A percentile compares a stretch with the other conserved stretches of the same genome.
These are phyloP conservation scores for Ustilago esculenta DNA, from an alignment of 1,284 basidiomycete species.

Conservation along the genomic window DNA sequence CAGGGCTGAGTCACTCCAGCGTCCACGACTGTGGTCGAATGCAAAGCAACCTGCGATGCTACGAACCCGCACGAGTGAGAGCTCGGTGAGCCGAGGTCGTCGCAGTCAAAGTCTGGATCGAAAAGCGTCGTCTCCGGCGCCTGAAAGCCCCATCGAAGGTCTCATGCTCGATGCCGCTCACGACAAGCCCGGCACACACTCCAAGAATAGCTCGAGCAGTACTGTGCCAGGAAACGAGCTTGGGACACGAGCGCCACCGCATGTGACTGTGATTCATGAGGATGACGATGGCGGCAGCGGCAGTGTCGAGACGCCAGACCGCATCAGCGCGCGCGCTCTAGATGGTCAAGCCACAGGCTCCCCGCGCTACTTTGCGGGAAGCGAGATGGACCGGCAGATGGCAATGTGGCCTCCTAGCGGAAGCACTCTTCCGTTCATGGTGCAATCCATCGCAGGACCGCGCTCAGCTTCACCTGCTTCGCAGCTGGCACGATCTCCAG, in stretches of 20 bases:
- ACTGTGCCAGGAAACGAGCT: conserved; percentile 17
- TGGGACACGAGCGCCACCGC: conserved; percentile 14
- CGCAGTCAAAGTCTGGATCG: conserved; percentile 29
- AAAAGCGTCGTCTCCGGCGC: conserved; percentile 12
- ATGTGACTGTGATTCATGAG: conserved; percentile 35
- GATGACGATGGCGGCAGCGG: conserved; percentile 19
- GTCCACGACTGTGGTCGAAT: conserved; percentile 35
- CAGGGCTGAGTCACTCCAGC: conserved; percentile 19
- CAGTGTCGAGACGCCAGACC: conserved; percentile 6
- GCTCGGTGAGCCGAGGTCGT: conserved; percentile 25
- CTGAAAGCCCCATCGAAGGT: conserved; percentile 21
- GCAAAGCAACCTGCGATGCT: conserved; percentile 31
- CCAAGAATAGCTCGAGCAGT: conserved; percentile 33
- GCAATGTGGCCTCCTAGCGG: conserved; percentile 18
- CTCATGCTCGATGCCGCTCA: neutral
- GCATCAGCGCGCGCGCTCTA: neutral
- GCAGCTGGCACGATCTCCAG: conserved; percentile 38
- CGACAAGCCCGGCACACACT: conserved; percentile 20
- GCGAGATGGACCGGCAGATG: conserved; percentile 9
- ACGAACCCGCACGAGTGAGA: conserved; percentile 34
- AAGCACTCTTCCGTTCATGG: conserved; percentile 3
- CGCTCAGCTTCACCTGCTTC: conserved; percentile 37
- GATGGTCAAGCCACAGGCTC: neutral
- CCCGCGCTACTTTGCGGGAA: neutral
- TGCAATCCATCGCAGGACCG: conserved; percentile 10